Evolutionary conservation across 2,329 filamentous ascomycete species (phyloP).

Genomic region (Talaromyces sp.): DNA sequence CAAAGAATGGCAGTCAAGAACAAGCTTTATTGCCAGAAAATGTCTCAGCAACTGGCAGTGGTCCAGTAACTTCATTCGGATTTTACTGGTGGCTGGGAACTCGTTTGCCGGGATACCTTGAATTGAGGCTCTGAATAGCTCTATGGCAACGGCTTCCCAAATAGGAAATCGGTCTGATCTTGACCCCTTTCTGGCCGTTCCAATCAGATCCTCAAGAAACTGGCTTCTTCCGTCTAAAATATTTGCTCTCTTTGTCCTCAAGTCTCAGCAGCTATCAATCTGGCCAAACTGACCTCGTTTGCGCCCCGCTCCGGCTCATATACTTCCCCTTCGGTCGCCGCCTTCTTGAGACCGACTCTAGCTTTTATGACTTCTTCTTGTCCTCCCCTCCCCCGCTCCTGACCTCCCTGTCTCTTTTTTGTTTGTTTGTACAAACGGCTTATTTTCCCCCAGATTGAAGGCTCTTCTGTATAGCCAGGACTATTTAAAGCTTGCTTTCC

Average conservation of each 20-base stretch:
- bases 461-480: neutral
- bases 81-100: conserved; percentile 3
- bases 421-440: neutral
- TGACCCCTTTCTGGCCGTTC: neutral
- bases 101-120: neutral
- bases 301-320: neutral
- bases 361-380: neutral
- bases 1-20: conserved; percentile 16
- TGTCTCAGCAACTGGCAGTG: neutral
- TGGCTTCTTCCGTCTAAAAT: neutral
- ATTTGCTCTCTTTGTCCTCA: neutral
- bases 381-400: neutral
- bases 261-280: neutral
- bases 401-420: neutral
- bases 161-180: conserved; percentile 8
- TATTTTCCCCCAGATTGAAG: neutral
- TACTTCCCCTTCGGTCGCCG: conserved; percentile 5
- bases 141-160: conserved; percentile 6
- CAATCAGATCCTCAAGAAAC: conserved; percentile 3
- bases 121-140: neutral
- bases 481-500: neutral
- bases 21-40: neutral
- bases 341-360: neutral
- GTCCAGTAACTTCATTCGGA: neutral
- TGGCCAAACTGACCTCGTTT: conserved; percentile 5